Base-by-base conservation (phyloP, 169 alveolate species). In the Plasmodium cynomolgi region DNA sequence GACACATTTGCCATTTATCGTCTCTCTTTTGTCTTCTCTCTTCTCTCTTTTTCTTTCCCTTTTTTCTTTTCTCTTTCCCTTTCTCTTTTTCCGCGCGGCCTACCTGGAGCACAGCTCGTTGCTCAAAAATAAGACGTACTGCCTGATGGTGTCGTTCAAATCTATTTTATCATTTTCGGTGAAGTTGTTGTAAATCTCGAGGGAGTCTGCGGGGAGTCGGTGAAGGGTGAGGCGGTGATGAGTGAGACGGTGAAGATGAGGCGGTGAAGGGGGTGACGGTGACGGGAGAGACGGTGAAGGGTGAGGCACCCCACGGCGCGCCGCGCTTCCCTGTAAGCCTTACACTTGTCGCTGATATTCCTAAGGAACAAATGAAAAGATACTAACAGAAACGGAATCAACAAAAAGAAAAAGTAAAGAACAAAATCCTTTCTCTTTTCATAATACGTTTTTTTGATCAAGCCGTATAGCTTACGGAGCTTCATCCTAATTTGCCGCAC, bases 271-370 rank as follows among this genome's bases (percentile, higher is more conserved):
- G 50, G 77, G 8, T 29, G 1, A 41, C 6, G 50, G 50, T 23
- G 31, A 3, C 29, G 26, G 26, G 54, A 3, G n/a, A 29, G 1
- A 3, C 20, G n/a, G 56, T 77, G 41, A 33, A 34, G n/a, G 3
- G 11, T n/a, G n/a, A n/a, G n/a, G n/a, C n/a, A 11, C 4, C n/a
- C 56, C 56, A 44, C 56, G 56, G 33, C n/a, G 31, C 11, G 37
- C 39, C 11, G 71, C 58, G 31, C 44, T 33, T n/a, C 11, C n/a
- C 13, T 75, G 50, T 20, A 13, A 1, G 50, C n/a, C 81, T 90
- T 90, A 90, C 94, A 90, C 54, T 90, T 90, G 20, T 90, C 91
- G 73, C 94, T 90, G n/a, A 81, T 34, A 29, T 58, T 80, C 83
- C 94, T 90, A 31, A 90, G 54, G 54, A 80, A 80, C 47, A 90